Base-by-base conservation (phyloP, 371 early-diverging fungal species). In the Lichtheimia ramosa region DNA sequence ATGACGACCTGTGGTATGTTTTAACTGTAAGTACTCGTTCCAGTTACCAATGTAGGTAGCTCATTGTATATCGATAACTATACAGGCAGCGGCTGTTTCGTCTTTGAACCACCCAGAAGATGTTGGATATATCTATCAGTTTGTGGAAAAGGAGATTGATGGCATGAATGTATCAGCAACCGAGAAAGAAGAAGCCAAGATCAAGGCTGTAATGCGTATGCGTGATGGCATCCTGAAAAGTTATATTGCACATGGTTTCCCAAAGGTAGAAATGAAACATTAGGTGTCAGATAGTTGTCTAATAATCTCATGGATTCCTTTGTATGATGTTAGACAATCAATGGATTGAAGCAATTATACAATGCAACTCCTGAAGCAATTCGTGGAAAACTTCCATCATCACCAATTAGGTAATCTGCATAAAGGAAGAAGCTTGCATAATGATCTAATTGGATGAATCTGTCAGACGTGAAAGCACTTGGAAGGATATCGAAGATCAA, bases 401-500 rank as follows among this genome's bases (percentile, higher is more conserved):
- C 54, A 15, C 56, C 62, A 3, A 24, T 62, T 14, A 52, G 62
- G 62, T 62, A 60, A 46, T 5, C 18, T 41, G 3, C 14, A 42
- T 42, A 25, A 23, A 15, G n/a, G 15, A 39, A 23, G n/a, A 15
- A 34, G 10, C 34, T 34, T 34, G 34, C 34, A 34, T 34, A 10
- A 34, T 34, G 34, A 34, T 34, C 34, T 34, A 8, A 34, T 34
- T 34, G 34, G 34, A 8, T 34, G 34, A 0, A 34, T 34, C 53
- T 7, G 39, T 54, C 12, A 62, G 67, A 39, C 48, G 59, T n/a
- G 74, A 73, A 42, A 62, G 67, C 2, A 48, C 59, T 10, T 96
- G 96, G 96, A 89, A 92, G 70, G 93, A 95, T 68, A 85, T 90
- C 27, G 54, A 89, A 7, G 77, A 75, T 28, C 74, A 91, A 49